Conservation (phyloP, 208 protist genomes). For the Crithidia bombi region DNA sequence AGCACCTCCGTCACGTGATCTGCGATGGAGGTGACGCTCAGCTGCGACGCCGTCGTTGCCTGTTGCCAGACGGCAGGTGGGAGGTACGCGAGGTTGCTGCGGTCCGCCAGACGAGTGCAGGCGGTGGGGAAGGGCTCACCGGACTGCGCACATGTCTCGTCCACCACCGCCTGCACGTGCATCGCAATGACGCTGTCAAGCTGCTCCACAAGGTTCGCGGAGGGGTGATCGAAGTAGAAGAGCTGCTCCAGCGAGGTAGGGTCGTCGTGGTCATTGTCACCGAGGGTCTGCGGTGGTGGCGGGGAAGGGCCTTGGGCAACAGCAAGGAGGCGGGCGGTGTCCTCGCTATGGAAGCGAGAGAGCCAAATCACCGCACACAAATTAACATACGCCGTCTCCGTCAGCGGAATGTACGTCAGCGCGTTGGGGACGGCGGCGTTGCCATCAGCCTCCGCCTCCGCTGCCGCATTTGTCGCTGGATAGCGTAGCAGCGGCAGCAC, state of each 20-base stretch:
- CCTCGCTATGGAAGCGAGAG: constrained; percentile 32
- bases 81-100: constrained; percentile 39
- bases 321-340: constrained; percentile 17
- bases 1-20: constrained; percentile 44
- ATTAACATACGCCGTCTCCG: constrained; percentile 35
- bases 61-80: constrained; percentile 24
- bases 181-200: constrained; percentile 31
- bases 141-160: constrained; percentile 10
- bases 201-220: constrained; percentile 16
- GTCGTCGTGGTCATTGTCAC: neutral
- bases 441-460: neutral
- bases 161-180: constrained; percentile 28
- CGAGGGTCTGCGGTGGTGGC: neutral
- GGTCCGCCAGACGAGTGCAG: constrained; percentile 36
- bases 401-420: constrained; percentile 30
- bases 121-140: constrained; percentile 16
- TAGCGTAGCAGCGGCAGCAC: constrained; percentile 47
- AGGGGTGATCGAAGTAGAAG: constrained; percentile 29
- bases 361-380: constrained; percentile 40
- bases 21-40: constrained; percentile 20
- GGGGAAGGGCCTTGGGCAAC: constrained; percentile 12
- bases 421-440: constrained; percentile 4
- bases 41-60: neutral
- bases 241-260: neutral
- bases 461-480: neutral